These are phyloP conservation scores for Prunus fruticosa DNA, from an alignment of 306 rosid species.

Conservation along the genomic window DNA sequence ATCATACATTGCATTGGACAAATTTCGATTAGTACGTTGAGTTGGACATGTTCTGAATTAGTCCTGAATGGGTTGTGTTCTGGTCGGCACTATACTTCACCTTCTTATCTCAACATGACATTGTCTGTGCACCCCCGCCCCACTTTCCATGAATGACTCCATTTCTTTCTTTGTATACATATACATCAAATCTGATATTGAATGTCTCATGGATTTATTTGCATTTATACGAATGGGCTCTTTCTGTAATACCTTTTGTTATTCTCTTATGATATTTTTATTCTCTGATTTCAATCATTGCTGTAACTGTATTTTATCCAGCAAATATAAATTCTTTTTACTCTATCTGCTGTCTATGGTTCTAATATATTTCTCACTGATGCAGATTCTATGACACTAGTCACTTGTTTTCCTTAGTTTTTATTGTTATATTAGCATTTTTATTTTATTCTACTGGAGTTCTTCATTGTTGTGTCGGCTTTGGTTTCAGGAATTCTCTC, in stretches of 20 bases:
- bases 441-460: not conserved
- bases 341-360: not conserved
- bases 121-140: too few relatives aligned
- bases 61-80: too few relatives aligned
- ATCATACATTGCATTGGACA: too few relatives aligned
- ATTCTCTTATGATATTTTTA: not conserved
- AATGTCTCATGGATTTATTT: not conserved
- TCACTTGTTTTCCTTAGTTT: not conserved
- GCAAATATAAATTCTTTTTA: not conserved
- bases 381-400: not conserved
- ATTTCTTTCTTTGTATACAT: too few relatives aligned
- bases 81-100: too few relatives aligned
- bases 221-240: not conserved
- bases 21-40: too few relatives aligned
- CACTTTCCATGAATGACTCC: too few relatives aligned
- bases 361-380: not conserved
- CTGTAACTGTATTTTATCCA: not conserved
- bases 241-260: not conserved
- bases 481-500: slow-evolving; percentile 86
- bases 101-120: too few relatives aligned
- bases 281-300: not conserved
- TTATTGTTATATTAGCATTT: slow-evolving; percentile 14
- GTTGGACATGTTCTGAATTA: too few relatives aligned
- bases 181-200: too few relatives aligned
- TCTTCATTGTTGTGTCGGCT: not conserved